These are phyloP conservation scores for Chaetoceros muelleri DNA, from an alignment of 108 stramenopile species.

Conservation along the genomic window DNA sequence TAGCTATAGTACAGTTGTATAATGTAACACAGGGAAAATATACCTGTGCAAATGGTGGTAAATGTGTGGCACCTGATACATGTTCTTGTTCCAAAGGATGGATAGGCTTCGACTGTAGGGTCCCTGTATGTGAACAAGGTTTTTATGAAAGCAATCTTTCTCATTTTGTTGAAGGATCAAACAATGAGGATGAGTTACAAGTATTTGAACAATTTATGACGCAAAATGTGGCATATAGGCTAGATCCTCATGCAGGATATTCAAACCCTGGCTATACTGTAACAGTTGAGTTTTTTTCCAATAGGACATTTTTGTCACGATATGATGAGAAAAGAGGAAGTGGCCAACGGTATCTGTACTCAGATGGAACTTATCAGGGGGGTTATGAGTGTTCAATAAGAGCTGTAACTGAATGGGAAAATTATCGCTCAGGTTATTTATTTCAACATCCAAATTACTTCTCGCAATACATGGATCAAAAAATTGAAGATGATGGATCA, in stretches of 20 bases:
- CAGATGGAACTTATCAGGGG: conserved; percentile 35
- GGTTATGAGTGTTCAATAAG: conserved; percentile 76
- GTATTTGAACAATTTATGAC: conserved; percentile 46
- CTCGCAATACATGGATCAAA: conserved; percentile 55
- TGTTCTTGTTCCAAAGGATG: conserved; percentile 71
- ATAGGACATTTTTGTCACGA: too few relatives aligned
- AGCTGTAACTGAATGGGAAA: conserved; percentile 66
- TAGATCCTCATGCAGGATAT: conserved; percentile 20
- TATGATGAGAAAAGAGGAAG: conserved; percentile 8
- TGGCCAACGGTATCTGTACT: conserved; percentile 24
- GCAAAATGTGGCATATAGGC: conserved; percentile 20
- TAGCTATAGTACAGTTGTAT: conserved; percentile 39
- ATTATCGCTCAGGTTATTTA: conserved; percentile 28
- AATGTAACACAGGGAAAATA: conserved; percentile 63
- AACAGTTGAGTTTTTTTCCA: not conserved
- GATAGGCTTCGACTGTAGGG: conserved; percentile 84
- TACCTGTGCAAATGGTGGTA: conserved; percentile 78
- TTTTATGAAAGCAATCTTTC: conserved; percentile 53
- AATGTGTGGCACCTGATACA: conserved; percentile 57
- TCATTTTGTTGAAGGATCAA: conserved; percentile 38
- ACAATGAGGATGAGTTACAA: conserved; percentile 23
- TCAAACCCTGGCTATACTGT: not conserved
- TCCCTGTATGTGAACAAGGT: conserved; percentile 72
- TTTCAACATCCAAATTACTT: conserved; percentile 72
- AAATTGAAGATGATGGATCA: conserved; percentile 43